These are phyloP conservation scores for Nitzschia sp. DNA, from an alignment of 108 stramenopile genomes.

Conservation along the genomic window DNA sequence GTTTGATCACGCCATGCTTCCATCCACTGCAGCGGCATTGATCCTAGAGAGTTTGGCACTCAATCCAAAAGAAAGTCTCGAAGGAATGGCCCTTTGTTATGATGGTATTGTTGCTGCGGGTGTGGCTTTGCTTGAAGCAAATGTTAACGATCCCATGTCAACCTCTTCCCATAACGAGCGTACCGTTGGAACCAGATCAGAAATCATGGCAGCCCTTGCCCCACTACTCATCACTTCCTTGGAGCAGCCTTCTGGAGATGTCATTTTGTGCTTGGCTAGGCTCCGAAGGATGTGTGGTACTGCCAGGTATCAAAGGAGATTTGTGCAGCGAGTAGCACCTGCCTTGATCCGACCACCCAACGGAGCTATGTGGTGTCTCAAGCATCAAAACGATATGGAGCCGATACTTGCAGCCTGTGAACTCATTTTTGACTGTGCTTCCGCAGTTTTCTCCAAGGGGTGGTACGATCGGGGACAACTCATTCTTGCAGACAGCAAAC, in stretches of 20 bases:
- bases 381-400: constrained; percentile 88
- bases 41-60: constrained; percentile 69
- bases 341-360: constrained; percentile 70
- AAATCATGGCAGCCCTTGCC: constrained; percentile 69
- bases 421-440: constrained; percentile 74
- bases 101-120: constrained; percentile 86
- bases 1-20: constrained; percentile 58
- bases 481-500: constrained; percentile 67
- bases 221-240: constrained; percentile 79
- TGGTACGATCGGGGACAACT: constrained; percentile 79
- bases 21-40: constrained; percentile 59
- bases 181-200: constrained; percentile 35
- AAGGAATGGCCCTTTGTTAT: constrained; percentile 87
- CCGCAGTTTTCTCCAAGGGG: constrained; percentile 70
- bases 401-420: constrained; percentile 80
- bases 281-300: constrained; percentile 75
- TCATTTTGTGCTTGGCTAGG: constrained; percentile 55
- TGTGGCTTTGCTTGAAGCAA: constrained; percentile 65
- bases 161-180: constrained; percentile 12
- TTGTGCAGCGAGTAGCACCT: constrained; percentile 85
- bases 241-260: constrained; percentile 79
- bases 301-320: constrained; percentile 76
- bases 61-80: constrained; percentile 68
- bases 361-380: constrained; percentile 80
- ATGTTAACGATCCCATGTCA: constrained; percentile 25